Conservation (phyloP, 495 filamentous ascomycete genomes). For the Cryomyces antarcticus region DNA sequence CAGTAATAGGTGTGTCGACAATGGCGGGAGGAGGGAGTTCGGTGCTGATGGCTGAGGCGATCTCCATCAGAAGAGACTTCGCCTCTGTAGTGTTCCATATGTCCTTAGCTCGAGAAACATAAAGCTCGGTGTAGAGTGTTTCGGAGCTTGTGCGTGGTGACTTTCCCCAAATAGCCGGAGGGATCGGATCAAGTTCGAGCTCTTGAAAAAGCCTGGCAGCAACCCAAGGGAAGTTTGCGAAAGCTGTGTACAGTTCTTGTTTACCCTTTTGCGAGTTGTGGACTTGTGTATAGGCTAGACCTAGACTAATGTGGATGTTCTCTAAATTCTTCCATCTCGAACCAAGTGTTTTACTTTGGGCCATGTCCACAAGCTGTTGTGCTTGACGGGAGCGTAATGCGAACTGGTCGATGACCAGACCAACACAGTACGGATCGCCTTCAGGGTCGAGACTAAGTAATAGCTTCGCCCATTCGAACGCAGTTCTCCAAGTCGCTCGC, state of each 20-base stretch:
- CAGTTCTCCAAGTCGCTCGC: conserved; percentile 86
- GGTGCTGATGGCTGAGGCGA: conserved; percentile 29
- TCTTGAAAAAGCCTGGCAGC: conserved; percentile 57
- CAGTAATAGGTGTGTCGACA: conserved; percentile 27
- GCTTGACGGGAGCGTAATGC: conserved; percentile 63
- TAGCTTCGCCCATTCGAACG: conserved; percentile 81
- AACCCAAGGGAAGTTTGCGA: conserved; percentile 62
- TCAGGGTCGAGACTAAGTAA: conserved; percentile 52
- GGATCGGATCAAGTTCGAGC: conserved; percentile 48
- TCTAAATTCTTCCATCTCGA: conserved; percentile 27
- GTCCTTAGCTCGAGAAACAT: conserved; percentile 61
- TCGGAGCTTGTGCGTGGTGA: conserved; percentile 47
- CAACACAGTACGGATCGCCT: conserved; percentile 64
- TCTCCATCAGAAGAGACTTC: conserved; percentile 47
- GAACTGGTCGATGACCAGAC: conserved; percentile 59
- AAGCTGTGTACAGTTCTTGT: conserved; percentile 37
- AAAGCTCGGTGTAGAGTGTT: conserved; percentile 55
- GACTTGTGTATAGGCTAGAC: conserved; percentile 51
- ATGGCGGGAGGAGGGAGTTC: conserved; percentile 10
- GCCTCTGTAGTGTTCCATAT: conserved; percentile 75
- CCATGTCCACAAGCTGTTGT: conserved; percentile 52
- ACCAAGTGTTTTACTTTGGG: conserved; percentile 34
- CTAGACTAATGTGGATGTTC: conserved; percentile 52
- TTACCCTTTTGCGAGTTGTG: conserved; percentile 43
- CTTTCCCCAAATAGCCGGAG: conserved; percentile 63